Base-by-base conservation (phyloP, 495 filamentous ascomycete genomes). In the Penicillium tannophilum region DNA sequence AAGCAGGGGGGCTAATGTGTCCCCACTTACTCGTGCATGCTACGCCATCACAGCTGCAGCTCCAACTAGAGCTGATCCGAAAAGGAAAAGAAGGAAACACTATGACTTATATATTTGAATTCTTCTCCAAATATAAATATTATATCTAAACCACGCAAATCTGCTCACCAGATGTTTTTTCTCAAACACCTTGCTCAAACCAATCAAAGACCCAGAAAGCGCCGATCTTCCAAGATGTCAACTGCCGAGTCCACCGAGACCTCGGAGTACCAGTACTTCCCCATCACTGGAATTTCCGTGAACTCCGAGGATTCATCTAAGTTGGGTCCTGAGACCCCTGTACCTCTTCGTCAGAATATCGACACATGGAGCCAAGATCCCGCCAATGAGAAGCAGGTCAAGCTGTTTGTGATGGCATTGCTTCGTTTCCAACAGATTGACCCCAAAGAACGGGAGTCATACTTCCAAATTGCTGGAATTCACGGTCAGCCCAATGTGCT, bases 401-500 rank as follows among this genome's bases (percentile, higher is more conserved):
- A 75, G 30, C 68, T 74, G 30, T 74, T 69, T 49, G 58, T 72
- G n/a, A 52, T 68, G 23, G 73, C 41, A 17, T 55, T 74, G 52
- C 50, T 62, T 33, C 51, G 55, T 4, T 63, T 71, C 55, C 67
- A 75, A 39, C 54, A 51, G 39, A 65, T 69, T 49, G 36, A 58
- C 26, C 64, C 59, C 20, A 12, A n/a, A 19, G 54, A 60, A 4
- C 47, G 54, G 12, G 53, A 55, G 12, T 61, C 57, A 6, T 75
- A 74, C 60, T 75, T 73, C 44, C 70, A 75, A 44, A 31, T 75
- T 28, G 59, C 66, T 6, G 73, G 78, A 36, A 80, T 80, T 63
- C 78, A 80, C 58, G 78, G 78, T 24, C 59, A 73, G 52, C 78
- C 78, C 3, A 76, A 70, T 58, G 68, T 68, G 33, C 63, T 71